Evolutionary conservation across 2,329 filamentous ascomycete genomes (phyloP), one percentile per base, ranked within the genome.

Genomic region (Fusarium bactridioides): DNA sequence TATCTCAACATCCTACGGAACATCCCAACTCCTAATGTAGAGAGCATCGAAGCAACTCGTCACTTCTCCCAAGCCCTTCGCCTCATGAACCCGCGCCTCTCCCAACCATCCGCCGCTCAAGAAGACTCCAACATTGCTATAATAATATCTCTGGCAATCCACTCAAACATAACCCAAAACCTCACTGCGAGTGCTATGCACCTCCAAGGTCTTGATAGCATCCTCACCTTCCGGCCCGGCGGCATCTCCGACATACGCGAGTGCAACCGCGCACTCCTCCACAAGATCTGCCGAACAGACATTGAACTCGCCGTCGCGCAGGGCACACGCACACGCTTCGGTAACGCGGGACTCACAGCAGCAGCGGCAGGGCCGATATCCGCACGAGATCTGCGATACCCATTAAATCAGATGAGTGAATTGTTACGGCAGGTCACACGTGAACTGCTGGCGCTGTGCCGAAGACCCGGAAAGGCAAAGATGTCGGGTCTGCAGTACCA

Each of bases 11-110:
- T 76, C 50, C 65, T 76, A 35, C 48, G 62, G 25, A 69, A 62
- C 38, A 43, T 60, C 7, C 57, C 64, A 19, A 63, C 44, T 21
- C 61, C 64, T 18, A 67, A 61, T 25, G 51, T 63, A 11, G 74
- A 76, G 63, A 68, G 71, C n/a, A 61, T 74, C 10, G 73, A 76
- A 33, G 73, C 73, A 23, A 75, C 69, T 4, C 59, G 62, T 1
- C 74, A 74, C 40, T 76, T 75, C 35, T 74, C 73, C 3, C 73
- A 75, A 48, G 55, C 71, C 1, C 41, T 76, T 40, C 71, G 51
- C 2, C 67, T 76, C 27, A 58, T 76, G 41, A 70, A 66, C 15
- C 67, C 40, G 5, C 51, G 66, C 3, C 69, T 76, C 23, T 69
- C 62, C 4, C 40, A 59, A 15, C 43, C 56, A 7, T 59, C 48